These are phyloP conservation scores for Cyclotella choctawhatcheeana DNA, from an alignment of 108 stramenopile genomes.

Conservation along the genomic window DNA sequence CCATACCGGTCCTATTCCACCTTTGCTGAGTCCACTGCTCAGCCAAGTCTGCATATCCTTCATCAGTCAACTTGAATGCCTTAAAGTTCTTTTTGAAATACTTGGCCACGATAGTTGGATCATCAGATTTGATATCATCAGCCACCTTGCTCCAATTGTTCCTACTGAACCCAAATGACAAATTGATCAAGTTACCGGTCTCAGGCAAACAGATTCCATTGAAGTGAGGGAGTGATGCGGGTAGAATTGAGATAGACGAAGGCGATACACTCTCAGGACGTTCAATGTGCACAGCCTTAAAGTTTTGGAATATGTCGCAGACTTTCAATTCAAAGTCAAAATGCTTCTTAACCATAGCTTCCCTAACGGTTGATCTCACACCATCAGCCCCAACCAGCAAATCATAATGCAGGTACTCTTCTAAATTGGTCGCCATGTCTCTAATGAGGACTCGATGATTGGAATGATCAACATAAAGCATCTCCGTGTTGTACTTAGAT, in stretches of 20 bases:
- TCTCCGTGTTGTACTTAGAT: constrained; percentile 41
- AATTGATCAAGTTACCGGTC: constrained; percentile 52
- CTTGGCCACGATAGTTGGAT: constrained; percentile 46
- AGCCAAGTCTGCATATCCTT: constrained; percentile 49
- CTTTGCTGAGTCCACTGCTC: constrained; percentile 58
- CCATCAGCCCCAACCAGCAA: constrained; percentile 65
- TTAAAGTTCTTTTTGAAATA: constrained; percentile 58
- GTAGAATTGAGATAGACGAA: constrained; percentile 35
- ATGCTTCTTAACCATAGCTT: constrained; percentile 57
- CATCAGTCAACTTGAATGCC: constrained; percentile 49
- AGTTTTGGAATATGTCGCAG: constrained; percentile 54
- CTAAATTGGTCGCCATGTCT: constrained; percentile 34
- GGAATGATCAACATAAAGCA: constrained; percentile 52
- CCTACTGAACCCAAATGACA: constrained; percentile 41
- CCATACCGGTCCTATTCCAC: constrained; percentile 63
- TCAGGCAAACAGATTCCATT: constrained; percentile 62
- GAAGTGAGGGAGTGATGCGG: constrained; percentile 35
- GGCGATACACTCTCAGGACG: constrained; percentile 20
- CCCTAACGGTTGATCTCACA: constrained; percentile 55
- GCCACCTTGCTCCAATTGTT: constrained; percentile 26
- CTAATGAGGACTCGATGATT: constrained; percentile 56
- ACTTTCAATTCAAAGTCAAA: constrained; percentile 53
- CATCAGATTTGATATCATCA: constrained; percentile 51
- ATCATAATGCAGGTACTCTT: constrained; percentile 59
- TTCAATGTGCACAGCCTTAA: constrained; percentile 63